phyloP scores from a whole-genome alignment of 2,329 filamentous ascomycete genomes.

The Cytospora schulzeri region DNA sequence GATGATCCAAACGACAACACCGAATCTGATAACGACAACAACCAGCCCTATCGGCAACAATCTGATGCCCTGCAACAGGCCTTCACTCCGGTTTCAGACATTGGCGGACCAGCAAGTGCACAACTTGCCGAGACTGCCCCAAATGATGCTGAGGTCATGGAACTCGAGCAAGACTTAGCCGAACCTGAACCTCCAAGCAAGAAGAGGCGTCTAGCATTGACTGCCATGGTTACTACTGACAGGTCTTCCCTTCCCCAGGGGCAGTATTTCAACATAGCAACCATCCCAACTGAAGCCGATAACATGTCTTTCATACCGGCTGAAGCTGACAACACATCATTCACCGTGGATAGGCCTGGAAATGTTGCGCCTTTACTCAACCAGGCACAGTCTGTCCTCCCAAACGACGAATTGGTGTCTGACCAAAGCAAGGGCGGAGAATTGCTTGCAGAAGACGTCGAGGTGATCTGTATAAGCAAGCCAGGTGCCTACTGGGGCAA shows the following conservation, averaged over 20 bases:
- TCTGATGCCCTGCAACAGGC: neutral
- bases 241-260: conserved; percentile 7
- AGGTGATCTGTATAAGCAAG: neutral
- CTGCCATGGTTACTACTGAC: conserved; percentile 29
- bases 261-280: conserved; percentile 25
- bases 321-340: neutral
- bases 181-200: conserved; percentile 30
- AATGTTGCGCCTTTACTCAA: neutral
- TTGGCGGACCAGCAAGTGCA: neutral
- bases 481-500: conserved; percentile 41
- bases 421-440: neutral
- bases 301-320: neutral
- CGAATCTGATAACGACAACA: conserved; percentile 30
- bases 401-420: neutral
- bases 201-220: conserved; percentile 37
- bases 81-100: conserved; percentile 13
- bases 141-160: neutral
- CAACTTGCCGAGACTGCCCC: neutral
- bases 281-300: conserved; percentile 19
- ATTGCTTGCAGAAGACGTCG: conserved; percentile 27
- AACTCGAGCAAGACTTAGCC: neutral
- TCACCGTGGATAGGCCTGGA: neutral
- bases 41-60: neutral
- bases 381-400: neutral
- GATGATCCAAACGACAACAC: conserved; percentile 36